Percentiles rank a stretch among this genome's conserved stretches.
phyloP scores from a whole-genome alignment of 1,139 yeast genomes.

The Hemisphaericaspora subhashii region DNA sequence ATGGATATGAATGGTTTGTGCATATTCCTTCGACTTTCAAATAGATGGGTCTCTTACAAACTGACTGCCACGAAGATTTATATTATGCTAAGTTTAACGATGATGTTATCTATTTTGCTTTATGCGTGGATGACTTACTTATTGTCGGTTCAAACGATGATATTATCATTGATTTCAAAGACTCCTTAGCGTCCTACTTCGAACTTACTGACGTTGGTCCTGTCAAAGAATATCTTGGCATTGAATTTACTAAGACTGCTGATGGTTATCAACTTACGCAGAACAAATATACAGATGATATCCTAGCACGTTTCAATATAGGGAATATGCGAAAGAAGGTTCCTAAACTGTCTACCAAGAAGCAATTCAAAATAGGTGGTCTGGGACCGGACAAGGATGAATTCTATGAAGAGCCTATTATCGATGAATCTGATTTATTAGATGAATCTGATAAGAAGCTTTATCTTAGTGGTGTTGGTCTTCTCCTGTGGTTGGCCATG shows the following conservation, averaged over 20 bases:
- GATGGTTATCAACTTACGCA: conserved; percentile 1
- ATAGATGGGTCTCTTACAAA: no score
- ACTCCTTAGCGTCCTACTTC: neutral
- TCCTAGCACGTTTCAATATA: no score
- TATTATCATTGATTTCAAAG: neutral
- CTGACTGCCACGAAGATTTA: no score
- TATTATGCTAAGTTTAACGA: no score
- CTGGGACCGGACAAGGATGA: no score
- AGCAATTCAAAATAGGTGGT: no score
- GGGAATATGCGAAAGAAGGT: no score
- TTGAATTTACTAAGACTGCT: neutral
- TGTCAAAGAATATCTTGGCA: conserved; percentile 3
- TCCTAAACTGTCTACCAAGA: neutral
- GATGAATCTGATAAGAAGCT: neutral
- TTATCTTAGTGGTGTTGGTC: conserved; percentile 4
- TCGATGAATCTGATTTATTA: neutral
- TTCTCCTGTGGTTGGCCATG: conserved; percentile 1
- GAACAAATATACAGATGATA: neutral
- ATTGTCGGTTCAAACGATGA: neutral
- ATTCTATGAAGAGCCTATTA: no score
- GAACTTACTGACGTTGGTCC: neutral
- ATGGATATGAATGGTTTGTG: no score
- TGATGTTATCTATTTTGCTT: conserved; percentile 2
- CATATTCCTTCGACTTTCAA: no score
- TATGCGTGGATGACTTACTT: conserved; percentile 6